A percentile compares a stretch with the other conserved stretches of the same genome.
These are phyloP conservation scores for Iberis amara DNA, from an alignment of 441 rosid species.

Conservation along the genomic window DNA sequence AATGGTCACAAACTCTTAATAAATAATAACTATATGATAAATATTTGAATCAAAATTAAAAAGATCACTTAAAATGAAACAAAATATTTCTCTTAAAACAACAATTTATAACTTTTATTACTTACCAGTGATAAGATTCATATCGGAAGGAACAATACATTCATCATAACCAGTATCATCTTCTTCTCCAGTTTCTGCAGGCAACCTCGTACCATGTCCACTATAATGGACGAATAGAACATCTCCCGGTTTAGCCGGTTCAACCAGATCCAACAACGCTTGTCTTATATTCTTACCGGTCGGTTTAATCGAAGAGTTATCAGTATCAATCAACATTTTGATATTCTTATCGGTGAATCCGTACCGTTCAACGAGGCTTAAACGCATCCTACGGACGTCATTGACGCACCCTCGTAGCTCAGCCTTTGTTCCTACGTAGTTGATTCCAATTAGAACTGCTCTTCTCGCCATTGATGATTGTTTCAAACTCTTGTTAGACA, in stretches of 20 bases:
- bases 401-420: slow-evolving; percentile 77
- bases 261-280: slow-evolving; percentile 42
- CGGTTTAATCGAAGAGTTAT: slow-evolving; percentile 47
- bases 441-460: slow-evolving; percentile 70
- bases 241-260: slow-evolving; percentile 55
- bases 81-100: no score
- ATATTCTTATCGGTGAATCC: slow-evolving; percentile 60
- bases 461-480: slow-evolving; percentile 64
- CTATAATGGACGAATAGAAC: slow-evolving; percentile 71
- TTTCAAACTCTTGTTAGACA: no score
- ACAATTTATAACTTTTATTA: no score
- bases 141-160: slow-evolving; percentile 83
- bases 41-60: no score
- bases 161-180: slow-evolving; percentile 89
- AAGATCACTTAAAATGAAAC: no score
- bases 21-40: no score
- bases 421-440: slow-evolving; percentile 72
- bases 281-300: slow-evolving; percentile 66
- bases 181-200: slow-evolving; percentile 87
- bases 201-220: slow-evolving; percentile 84
- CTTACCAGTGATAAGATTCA: slow-evolving; percentile 88
- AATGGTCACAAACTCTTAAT: no score
- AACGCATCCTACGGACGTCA: slow-evolving; percentile 59
- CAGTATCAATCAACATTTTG: slow-evolving; percentile 59
- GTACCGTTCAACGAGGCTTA: slow-evolving; percentile 48